Evolutionary conservation across 2,329 filamentous ascomycete genomes (phyloP).

Genomic region (Fusarium lyarnte): DNA sequence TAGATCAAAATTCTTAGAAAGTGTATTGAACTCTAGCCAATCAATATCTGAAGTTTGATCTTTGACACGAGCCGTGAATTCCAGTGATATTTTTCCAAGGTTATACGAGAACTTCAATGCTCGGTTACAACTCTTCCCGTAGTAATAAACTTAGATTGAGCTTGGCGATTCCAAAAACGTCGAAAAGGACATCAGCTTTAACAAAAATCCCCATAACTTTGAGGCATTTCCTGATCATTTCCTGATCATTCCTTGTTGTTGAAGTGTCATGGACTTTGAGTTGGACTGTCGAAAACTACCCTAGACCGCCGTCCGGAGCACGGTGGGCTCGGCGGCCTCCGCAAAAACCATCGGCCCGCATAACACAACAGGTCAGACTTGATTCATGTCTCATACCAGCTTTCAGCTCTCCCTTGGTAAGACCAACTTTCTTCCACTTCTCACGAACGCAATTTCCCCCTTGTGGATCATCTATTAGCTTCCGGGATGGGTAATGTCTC

Average conservation of each 20-base stretch:
- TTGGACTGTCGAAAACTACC: background rate
- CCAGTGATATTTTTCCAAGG: background rate
- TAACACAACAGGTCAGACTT: background rate
- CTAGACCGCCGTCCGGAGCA: background rate
- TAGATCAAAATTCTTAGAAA: background rate
- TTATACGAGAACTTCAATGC: background rate
- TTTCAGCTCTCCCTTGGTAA: conserved; percentile 30
- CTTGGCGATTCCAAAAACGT: background rate
- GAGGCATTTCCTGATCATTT: background rate
- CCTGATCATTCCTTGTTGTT: too few species aligned
- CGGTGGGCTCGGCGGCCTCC: background rate
- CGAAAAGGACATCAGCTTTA: too few species aligned
- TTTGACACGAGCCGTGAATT: background rate
- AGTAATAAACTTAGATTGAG: background rate
- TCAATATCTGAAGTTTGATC: background rate
- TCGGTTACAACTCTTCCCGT: background rate
- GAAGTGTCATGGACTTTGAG: background rate
- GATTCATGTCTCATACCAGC: conserved; percentile 22
- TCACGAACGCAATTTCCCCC: conserved; percentile 9
- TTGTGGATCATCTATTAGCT: background rate
- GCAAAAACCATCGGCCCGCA: conserved; percentile 25
- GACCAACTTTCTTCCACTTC: conserved; percentile 4
- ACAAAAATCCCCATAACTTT: background rate
- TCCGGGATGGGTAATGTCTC: background rate
- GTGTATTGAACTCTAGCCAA: background rate